Conservation (phyloP, 225 moss, liverwort and hornwort species). For the Marchantia paleacea region DNA sequence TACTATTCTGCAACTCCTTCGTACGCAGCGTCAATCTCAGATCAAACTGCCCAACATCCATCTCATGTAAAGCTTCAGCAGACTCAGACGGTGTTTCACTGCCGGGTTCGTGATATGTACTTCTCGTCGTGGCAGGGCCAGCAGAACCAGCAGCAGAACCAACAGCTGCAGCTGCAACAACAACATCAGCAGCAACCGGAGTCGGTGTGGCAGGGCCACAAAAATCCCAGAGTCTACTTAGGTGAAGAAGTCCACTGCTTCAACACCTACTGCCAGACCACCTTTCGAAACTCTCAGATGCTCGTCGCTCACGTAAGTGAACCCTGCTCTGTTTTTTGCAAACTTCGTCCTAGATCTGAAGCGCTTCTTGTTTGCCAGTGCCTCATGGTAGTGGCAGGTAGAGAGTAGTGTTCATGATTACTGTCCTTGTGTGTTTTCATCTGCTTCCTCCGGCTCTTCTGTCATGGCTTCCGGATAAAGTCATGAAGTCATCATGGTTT, state of each 20-base stretch:
- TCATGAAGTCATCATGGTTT: no score
- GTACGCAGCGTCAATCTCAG: background rate
- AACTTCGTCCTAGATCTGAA: background rate
- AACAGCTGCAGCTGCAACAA: background rate
- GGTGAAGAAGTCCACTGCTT: conserved; percentile 44
- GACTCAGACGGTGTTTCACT: conserved; percentile 36
- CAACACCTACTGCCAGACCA: conserved; percentile 33
- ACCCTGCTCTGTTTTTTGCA: background rate
- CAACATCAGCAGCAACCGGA: conserved; percentile 3
- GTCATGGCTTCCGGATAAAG: background rate
- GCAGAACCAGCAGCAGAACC: conserved; percentile 15
- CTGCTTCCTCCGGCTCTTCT: background rate
- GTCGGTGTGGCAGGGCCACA: conserved; percentile 41
- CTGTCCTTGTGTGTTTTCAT: background rate
- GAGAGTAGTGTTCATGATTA: background rate
- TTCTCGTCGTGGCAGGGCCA: conserved; percentile 32
- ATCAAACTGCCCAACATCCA: background rate
- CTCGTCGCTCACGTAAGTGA: conserved; percentile 35
- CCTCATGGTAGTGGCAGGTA: background rate
- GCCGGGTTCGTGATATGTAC: conserved; percentile 34
- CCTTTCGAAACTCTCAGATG: conserved; percentile 23
- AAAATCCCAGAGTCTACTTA: conserved; percentile 34
- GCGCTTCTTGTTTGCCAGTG: background rate
- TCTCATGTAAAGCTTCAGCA: conserved; percentile 16
- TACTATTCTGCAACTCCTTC: conserved; percentile 6